Base-by-base conservation (phyloP, 345 rosid genomes). In the Eucalyptus paniculata region DNA sequence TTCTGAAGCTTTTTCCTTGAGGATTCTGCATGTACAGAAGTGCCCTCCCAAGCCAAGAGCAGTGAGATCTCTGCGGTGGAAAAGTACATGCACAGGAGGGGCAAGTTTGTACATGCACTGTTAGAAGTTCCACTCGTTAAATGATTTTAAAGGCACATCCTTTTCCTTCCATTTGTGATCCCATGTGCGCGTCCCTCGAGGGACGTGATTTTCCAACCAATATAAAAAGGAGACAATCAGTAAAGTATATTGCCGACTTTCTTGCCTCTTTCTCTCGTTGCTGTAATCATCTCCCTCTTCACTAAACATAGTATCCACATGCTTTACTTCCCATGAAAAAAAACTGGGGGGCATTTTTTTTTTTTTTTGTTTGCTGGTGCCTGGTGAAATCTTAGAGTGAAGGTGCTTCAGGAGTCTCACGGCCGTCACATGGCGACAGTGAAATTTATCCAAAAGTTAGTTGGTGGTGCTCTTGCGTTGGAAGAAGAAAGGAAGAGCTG, bases 151-250 rank as follows among this genome's bases (percentile, higher is more conserved):
- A 86, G 94, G 90, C 88, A 91, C 90, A 51, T 92, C 93, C 90
- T 91, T 90, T 12, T 92, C 93, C 89, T 91, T 90, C 91, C 53
- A 80, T 86, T 93, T 93, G 95, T 89, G 94, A 92, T 91, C 93
- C 94, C 97, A 94, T 93, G 97, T 95, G 97, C 93, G 92, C 89
- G 50, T 88, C 89, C 91, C 94, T 93, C 91, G 94, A 91, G 91
- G 92, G 80, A 56, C 58, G 95, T 50, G 95, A 92, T 93, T 94
- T 89, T 87, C 91, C 94, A 91, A 82, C 90, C 92, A 89, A 89
- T 91, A 89, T 77, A 92, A 90, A 67, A 45, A 54, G 86, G 80
- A 89, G 86, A 40, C 87, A 50, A 60, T 47, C 44, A 30, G 50
- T 42, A 65, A n/a, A 88, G 32, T 82, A 8, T 45, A 56, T 87